Evolutionary conservation across 495 filamentous ascomycete genomes (phyloP), one percentile per base, ranked within the genome.

Genomic region (Xylaria venustula): DNA sequence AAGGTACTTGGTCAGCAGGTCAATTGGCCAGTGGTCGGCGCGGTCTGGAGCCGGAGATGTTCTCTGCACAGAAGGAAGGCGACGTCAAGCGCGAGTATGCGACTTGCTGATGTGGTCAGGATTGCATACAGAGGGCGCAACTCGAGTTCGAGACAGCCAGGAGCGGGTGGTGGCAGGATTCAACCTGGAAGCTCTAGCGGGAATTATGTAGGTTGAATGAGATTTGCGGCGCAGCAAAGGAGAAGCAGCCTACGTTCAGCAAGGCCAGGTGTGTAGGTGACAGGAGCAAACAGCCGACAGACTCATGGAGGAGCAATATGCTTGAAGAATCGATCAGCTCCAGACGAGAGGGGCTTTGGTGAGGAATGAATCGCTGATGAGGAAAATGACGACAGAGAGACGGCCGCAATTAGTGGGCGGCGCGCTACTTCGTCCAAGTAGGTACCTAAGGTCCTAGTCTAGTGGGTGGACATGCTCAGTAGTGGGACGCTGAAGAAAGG

Each of bases 381-480:
- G 32, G 45, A 51, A 46, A 32, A 60, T 60, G 57, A 60, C 57
- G 57, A 60, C 57, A 60, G 57, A 59, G 15, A 52, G 47, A 60
- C 17, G 45, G 44, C n/a, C 17, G 36, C n/a, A 44, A 45, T 5
- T 45, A 55, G 53, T 23, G 40, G 53, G 40, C 53, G 53, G 37
- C 37, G 25, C 40, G 25, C 40, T 45, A 55, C 25, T 51, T 25
- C 20, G 30, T 11, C 23, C 22, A 19, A n/a, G 30, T 23, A 28
- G 47, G 47, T 26, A 50, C 30, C 47, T 34, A 23, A 50, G 23
- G 47, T 50, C 6, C 44, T 3, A 15, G 8, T 45, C 44, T 55
- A 19, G 52, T 54, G 52, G 52, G 41, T 28, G 26, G 32, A 19
- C n/a, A n/a, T n/a, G n/a, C n/a, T n/a, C n/a, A n/a, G 44, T 45